These are phyloP conservation scores for Cladosporium sp. DNA, from an alignment of 2,329 filamentous ascomycete genomes.

Conservation along the genomic window DNA sequence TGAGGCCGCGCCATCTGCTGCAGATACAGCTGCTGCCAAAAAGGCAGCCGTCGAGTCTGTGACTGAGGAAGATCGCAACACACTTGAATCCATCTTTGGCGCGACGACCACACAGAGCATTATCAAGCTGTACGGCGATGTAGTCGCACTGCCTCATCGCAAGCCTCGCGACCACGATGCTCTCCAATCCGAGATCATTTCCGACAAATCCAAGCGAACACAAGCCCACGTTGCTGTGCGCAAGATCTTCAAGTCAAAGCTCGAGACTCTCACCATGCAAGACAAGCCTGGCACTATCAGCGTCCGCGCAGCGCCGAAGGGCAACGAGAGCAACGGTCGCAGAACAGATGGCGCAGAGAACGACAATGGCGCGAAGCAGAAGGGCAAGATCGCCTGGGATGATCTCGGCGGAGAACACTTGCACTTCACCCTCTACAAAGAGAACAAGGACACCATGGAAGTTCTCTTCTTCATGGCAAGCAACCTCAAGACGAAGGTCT, in stretches of 20 bases:
- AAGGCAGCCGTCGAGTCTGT: slow-evolving; percentile 18
- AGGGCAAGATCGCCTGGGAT: slow-evolving; percentile 60
- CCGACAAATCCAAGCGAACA: slow-evolving; percentile 63
- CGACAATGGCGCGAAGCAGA: slow-evolving; percentile 28
- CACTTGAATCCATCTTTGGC: slow-evolving; percentile 54
- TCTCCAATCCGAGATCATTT: slow-evolving; percentile 56
- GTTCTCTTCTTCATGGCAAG: slow-evolving; percentile 75
- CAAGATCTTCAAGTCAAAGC: slow-evolving; percentile 73
- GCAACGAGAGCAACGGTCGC: slow-evolving; percentile 25
- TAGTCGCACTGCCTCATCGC: slow-evolving; percentile 56
- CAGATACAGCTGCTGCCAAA: slow-evolving; percentile 14
- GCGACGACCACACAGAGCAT: slow-evolving; percentile 53
- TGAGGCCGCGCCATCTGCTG: slow-evolving; percentile 17
- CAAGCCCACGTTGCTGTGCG: slow-evolving; percentile 69
- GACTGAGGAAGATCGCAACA: slow-evolving; percentile 13
- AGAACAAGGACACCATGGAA: slow-evolving; percentile 97
- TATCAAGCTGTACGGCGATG: slow-evolving; percentile 56
- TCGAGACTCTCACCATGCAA: slow-evolving; percentile 76
- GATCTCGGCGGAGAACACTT: slow-evolving; percentile 77
- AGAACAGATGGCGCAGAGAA: slow-evolving; percentile 21
- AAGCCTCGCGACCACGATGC: slow-evolving; percentile 59
- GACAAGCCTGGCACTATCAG: slow-evolving; percentile 69
- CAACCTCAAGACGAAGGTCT: slow-evolving; percentile 67
- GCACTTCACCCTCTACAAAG: slow-evolving; percentile 92
- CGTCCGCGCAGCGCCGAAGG: slow-evolving; percentile 52